Base-by-base conservation (phyloP, 768 basidiomycete genomes). In the Panus rudis region DNA sequence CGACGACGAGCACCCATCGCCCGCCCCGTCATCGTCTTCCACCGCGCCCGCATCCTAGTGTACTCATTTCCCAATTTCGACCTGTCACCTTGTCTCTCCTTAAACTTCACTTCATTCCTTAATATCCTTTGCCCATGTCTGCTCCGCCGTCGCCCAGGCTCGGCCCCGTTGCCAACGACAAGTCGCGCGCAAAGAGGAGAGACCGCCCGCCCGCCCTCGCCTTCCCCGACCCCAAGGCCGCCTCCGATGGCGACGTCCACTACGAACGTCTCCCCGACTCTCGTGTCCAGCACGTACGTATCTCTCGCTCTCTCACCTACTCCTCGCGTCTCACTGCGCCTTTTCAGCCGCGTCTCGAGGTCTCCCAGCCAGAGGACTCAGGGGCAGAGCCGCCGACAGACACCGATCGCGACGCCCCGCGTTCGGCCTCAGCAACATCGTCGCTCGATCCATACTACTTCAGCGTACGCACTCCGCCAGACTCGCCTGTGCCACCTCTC, bases 381-480 rank as follows among this genome's bases (percentile, higher is more conserved):
- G 48, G 41, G 16, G 35, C 24, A 10, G 49, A 49, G 21, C 28
- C 28, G 28, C 28, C 28, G 10, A 60, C 63, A 45, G 75, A 79
- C 51, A 67, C 63, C 43, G 76, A 78, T 40, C 59, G 60, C 33
- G 60, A 68, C 45, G 25, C 56, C 19, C 79, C 81, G 42, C 85
- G 86, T 59, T 79, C 87, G 31, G 68, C 68, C 17, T 90, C 89
- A 22, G 72, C 84, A 39, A 79, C 83, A 35, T 89, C 87, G 24
- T 87, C 88, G 33, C 70, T 92, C 43, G 89, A 91, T 68, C 86
- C 88, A 6, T 92, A 92, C 62, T 92, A 92, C 62, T 91, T 91
- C 67, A 81, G 84, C 37, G 62, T 76, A 20, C 74, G 71, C 52
- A 80, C 82, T 27, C 78, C 83, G 20, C 72, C 77, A n/a, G 78